Percentiles rank a stretch among this genome's conserved stretches.
phyloP scores from a whole-genome alignment of 352 stramenopile species.

The Phytophthora cajani region DNA sequence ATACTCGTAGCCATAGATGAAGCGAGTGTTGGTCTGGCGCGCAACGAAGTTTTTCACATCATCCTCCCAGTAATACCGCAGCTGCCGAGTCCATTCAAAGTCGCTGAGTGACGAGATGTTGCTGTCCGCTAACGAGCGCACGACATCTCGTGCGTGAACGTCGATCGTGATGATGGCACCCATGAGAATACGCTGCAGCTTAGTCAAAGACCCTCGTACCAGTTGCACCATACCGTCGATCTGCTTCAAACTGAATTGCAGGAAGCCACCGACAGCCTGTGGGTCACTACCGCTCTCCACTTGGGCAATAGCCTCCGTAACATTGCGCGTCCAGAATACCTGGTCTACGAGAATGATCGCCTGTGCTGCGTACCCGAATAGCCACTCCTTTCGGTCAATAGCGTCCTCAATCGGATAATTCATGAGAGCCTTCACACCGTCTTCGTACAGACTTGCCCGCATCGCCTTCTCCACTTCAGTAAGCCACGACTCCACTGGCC shows the following conservation, averaged over 20 bases:
- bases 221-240: constrained; percentile 94
- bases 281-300: constrained; percentile 74
- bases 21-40: constrained; percentile 83
- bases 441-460: constrained; percentile 86
- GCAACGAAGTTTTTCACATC: constrained; percentile 89
- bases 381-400: constrained; percentile 90
- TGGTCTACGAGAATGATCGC: constrained; percentile 92
- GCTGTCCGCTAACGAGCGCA: constrained; percentile 82
- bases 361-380: constrained; percentile 90
- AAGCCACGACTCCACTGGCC: constrained; percentile 89
- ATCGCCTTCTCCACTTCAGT: constrained; percentile 90
- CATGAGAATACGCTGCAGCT: constrained; percentile 91
- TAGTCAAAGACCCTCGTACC: constrained; percentile 82
- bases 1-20: constrained; percentile 90
- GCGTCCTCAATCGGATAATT: constrained; percentile 90
- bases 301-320: constrained; percentile 80
- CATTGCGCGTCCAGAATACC: constrained; percentile 92
- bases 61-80: constrained; percentile 91
- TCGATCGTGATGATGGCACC: constrained; percentile 93
- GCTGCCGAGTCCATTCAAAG: constrained; percentile 93
- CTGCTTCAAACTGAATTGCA: constrained; percentile 91
- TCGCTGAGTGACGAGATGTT: constrained; percentile 83
- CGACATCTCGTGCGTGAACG: constrained; percentile 91
- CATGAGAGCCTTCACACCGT: constrained; percentile 81
- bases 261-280: constrained; percentile 80